These are phyloP conservation scores for Irpex sp. DNA, from an alignment of 1,284 basidiomycete species.

Conservation along the genomic window DNA sequence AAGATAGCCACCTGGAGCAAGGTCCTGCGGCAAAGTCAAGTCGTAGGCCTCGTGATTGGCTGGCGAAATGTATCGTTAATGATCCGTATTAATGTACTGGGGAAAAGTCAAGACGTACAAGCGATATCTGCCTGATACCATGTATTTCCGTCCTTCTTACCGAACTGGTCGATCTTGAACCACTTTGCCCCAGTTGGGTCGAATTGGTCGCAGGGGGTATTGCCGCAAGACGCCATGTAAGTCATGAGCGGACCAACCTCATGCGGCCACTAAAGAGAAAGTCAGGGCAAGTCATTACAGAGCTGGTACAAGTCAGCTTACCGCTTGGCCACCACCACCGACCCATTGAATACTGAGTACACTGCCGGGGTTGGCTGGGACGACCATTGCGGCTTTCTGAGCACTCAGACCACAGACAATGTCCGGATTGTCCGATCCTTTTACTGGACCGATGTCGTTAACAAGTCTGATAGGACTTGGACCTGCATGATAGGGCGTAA, in stretches of 20 bases:
- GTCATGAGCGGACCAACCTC: slow-evolving; percentile 68
- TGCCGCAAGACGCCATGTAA: slow-evolving; percentile 65
- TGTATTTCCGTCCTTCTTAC: slow-evolving; percentile 32
- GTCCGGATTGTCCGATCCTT: slow-evolving; percentile 53
- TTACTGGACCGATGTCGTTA: slow-evolving; percentile 52
- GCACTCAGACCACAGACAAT: slow-evolving; percentile 65
- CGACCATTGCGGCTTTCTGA: slow-evolving; percentile 47
- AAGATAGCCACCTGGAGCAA: slow-evolving; percentile 62
- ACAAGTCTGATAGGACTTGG: slow-evolving; percentile 61
- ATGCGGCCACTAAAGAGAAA: slow-evolving; percentile 58
- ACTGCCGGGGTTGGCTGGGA: slow-evolving; percentile 62
- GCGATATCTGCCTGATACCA: slow-evolving; percentile 42
- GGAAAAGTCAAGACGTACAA: slow-evolving; percentile 18
- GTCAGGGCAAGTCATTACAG: slow-evolving; percentile 3
- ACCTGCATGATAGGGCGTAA: slow-evolving; percentile 13
- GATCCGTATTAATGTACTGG: not conserved
- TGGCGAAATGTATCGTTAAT: slow-evolving; percentile 12
- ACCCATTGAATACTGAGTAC: slow-evolving; percentile 56
- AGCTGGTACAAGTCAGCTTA: slow-evolving; percentile 27
- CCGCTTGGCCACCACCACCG: slow-evolving; percentile 41
- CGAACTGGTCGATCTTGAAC: slow-evolving; percentile 64
- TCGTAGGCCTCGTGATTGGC: slow-evolving; percentile 33
- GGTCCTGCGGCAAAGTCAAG: slow-evolving; percentile 48
- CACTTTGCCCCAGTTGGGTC: slow-evolving; percentile 55
- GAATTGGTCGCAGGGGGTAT: slow-evolving; percentile 55